Conservation (phyloP, 2,329 filamentous ascomycete genomes). For the Hypoxylon sp. region DNA sequence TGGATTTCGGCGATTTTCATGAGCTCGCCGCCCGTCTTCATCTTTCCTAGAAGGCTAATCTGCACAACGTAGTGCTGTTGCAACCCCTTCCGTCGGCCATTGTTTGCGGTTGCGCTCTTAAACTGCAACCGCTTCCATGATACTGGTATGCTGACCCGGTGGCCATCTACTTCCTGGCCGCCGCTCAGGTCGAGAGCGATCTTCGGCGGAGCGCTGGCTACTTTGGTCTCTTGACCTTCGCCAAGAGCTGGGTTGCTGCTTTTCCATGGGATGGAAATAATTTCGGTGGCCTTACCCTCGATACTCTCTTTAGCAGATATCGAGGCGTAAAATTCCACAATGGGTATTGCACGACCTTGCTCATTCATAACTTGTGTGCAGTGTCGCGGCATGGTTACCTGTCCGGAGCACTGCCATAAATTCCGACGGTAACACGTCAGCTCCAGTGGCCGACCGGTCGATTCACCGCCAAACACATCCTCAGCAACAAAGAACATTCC, state of each 20-base stretch:
- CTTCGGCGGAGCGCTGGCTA: slow-evolving; percentile 60
- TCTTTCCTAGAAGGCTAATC: slow-evolving; percentile 81
- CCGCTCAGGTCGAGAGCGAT: slow-evolving; percentile 63
- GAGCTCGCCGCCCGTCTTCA: slow-evolving; percentile 70
- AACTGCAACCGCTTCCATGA: slow-evolving; percentile 96
- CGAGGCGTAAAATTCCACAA: slow-evolving; percentile 80
- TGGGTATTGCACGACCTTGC: slow-evolving; percentile 78
- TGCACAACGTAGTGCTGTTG: slow-evolving; percentile 95
- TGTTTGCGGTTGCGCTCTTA: slow-evolving; percentile 95
- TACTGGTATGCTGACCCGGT: slow-evolving; percentile 81
- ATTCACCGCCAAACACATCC: slow-evolving; percentile 74
- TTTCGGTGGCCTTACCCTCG: slow-evolving; percentile 89
- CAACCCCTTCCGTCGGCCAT: slow-evolving; percentile 89
- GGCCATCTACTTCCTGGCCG: slow-evolving; percentile 77
- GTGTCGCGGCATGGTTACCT: slow-evolving; percentile 78
- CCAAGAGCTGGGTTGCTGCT: slow-evolving; percentile 67
- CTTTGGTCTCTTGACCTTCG: slow-evolving; percentile 57
- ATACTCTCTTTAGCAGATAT: slow-evolving; percentile 91
- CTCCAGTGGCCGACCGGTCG: slow-evolving; percentile 71
- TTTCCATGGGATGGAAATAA: slow-evolving; percentile 97
- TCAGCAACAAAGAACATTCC: slow-evolving; percentile 91
- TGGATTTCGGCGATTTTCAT: slow-evolving; percentile 83
- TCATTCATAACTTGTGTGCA: slow-evolving; percentile 75
- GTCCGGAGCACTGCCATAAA: slow-evolving; percentile 92
- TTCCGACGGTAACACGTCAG: slow-evolving; percentile 95